Evolutionary conservation across 805 yeast genomes (phyloP).

Genomic region (Kluyveromyces siamensis): DNA sequence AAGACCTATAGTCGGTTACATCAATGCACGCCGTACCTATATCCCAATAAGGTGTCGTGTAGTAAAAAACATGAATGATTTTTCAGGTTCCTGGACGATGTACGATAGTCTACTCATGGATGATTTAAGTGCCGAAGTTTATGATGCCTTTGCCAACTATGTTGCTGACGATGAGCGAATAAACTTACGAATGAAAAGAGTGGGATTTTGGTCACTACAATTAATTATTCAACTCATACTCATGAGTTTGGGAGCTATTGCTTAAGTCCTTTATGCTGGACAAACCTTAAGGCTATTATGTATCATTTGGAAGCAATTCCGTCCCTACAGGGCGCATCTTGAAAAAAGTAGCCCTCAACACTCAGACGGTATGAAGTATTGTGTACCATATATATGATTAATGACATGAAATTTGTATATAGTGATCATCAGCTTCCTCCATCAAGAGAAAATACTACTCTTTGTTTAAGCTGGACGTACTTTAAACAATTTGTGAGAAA

Average conservation of each 20-base stretch:
- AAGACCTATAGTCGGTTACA: conserved; percentile 91
- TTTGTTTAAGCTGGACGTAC: no score
- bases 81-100: conserved; percentile 94
- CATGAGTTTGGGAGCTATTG: conserved; percentile 72
- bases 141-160: conserved; percentile 81
- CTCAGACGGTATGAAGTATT: background rate
- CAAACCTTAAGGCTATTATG: background rate
- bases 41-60: conserved; percentile 82
- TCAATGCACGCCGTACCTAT: conserved; percentile 80
- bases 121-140: conserved; percentile 80
- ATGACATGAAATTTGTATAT: background rate
- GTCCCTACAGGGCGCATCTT: background rate
- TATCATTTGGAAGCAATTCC: background rate
- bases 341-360: background rate
- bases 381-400: background rate
- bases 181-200: conserved; percentile 62
- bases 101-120: conserved; percentile 89
- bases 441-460: background rate
- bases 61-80: conserved; percentile 69
- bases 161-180: conserved; percentile 82
- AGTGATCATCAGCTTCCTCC: background rate
- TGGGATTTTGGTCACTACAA: conserved; percentile 91
- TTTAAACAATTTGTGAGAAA: background rate
- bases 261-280: conserved; percentile 21
- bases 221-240: conserved; percentile 70